Conservation (phyloP, 192 early-diverging fungal genomes). For the Podila epicladia region DNA sequence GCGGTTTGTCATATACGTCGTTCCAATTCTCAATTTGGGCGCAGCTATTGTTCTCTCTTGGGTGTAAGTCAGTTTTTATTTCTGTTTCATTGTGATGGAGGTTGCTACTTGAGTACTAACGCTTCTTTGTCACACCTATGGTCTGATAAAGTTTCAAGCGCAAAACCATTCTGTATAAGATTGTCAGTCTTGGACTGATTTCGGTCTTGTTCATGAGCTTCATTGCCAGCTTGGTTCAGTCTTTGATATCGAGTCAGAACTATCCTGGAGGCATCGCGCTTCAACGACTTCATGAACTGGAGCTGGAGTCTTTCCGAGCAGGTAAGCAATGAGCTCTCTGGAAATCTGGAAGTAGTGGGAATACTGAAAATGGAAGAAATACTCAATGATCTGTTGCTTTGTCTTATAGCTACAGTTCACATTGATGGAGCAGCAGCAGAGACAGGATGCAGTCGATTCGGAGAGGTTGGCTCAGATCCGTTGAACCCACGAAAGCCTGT, state of each 20-base stretch:
- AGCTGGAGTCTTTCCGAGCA: conserved; percentile 17
- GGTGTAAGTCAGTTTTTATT: conserved; percentile 48
- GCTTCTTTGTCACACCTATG: background rate
- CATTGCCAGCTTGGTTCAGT: conserved; percentile 46
- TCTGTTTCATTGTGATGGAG: background rate
- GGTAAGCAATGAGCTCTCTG: conserved; percentile 3
- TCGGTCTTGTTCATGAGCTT: conserved; percentile 29
- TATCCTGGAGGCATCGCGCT: conserved; percentile 93
- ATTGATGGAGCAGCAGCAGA: conserved; percentile 82
- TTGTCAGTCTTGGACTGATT: conserved; percentile 24
- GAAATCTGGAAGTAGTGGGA: no score
- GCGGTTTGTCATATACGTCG: conserved; percentile 89
- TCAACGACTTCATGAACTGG: conserved; percentile 64
- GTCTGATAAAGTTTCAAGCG: conserved; percentile 26
- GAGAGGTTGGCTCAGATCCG: conserved; percentile 50
- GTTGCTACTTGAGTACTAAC: background rate
- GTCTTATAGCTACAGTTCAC: conserved; percentile 60
- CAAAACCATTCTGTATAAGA: conserved; percentile 48
- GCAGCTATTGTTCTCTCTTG: conserved; percentile 65
- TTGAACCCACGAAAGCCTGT: background rate
- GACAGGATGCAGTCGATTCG: conserved; percentile 87
- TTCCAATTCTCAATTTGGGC: conserved; percentile 83
- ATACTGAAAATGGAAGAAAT: background rate
- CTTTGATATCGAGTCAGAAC: conserved; percentile 76
- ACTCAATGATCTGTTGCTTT: background rate